These are phyloP conservation scores for Penicillium palitans DNA, from an alignment of 2,329 filamentous ascomycete species.

Conservation along the genomic window DNA sequence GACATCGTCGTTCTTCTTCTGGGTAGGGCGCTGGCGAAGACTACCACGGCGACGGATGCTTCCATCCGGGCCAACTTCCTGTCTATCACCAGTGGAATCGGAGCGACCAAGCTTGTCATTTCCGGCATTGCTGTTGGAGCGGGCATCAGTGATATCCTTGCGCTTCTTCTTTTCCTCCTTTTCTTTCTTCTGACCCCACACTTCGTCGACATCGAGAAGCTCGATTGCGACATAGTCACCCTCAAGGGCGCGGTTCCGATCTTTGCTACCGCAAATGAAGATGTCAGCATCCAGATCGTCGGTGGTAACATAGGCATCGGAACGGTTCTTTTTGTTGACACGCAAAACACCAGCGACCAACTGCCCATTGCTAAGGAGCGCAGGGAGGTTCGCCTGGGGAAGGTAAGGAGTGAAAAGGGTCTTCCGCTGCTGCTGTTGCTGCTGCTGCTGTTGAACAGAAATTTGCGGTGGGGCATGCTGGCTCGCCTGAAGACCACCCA, in stretches of 20 bases:
- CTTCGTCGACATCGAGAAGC: slow-evolving; percentile 94
- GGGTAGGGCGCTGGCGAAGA: slow-evolving; percentile 91
- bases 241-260: slow-evolving; percentile 93
- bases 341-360: slow-evolving; percentile 94
- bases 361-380: slow-evolving; percentile 85
- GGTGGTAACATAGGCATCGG: slow-evolving; percentile 95
- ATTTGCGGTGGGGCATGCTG: slow-evolving; percentile 70
- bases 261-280: slow-evolving; percentile 99
- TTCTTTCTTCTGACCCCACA: slow-evolving; percentile 97
- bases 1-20: slow-evolving; percentile 99
- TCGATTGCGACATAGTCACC: slow-evolving; percentile 95
- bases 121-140: slow-evolving; percentile 72
- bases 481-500: slow-evolving; percentile 66
- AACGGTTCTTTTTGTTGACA: slow-evolving; percentile 99
- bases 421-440: slow-evolving; percentile 84
- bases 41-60: slow-evolving; percentile 90
- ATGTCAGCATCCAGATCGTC: slow-evolving; percentile 95
- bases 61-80: slow-evolving; percentile 66
- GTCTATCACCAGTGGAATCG: slow-evolving; percentile 65
- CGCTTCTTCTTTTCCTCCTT: slow-evolving; percentile 99
- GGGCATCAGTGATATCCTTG: slow-evolving; percentile 95
- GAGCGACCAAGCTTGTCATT: slow-evolving; percentile 60
- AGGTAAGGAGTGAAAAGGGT: slow-evolving; percentile 98
- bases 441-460: slow-evolving; percentile 60
- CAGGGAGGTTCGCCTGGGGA: slow-evolving; percentile 88